Percentiles rank a stretch among this genome's conserved stretches.
These are phyloP conservation scores for Nelumbo lutea DNA, from an alignment of 164 flowering plant genomes.

Conservation along the genomic window DNA sequence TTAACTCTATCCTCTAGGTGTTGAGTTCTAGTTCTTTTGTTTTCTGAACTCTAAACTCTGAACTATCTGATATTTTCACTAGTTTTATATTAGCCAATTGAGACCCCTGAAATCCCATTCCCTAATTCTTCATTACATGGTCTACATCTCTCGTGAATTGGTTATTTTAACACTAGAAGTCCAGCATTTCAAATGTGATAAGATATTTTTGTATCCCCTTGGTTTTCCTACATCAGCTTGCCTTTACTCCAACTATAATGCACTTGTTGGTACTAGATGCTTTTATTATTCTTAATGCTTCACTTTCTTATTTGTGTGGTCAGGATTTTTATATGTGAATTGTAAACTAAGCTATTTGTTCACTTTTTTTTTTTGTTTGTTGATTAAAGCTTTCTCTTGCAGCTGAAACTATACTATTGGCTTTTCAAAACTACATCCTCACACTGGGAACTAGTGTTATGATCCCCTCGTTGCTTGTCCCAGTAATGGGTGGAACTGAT, in stretches of 20 bases:
- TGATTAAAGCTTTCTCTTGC: constrained; percentile 29
- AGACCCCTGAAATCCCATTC: too few species aligned
- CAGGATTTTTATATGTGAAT: not conserved
- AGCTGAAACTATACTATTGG: constrained; percentile 85
- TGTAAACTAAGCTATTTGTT: not conserved
- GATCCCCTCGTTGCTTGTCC: constrained; percentile 87
- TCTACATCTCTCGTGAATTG: not conserved
- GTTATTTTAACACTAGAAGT: not conserved
- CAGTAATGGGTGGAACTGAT: constrained; percentile 81
- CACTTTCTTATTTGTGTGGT: not conserved
- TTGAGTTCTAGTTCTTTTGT: too few species aligned
- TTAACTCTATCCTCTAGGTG: too few species aligned
- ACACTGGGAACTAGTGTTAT: constrained; percentile 91
- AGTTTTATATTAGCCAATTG: too few species aligned
- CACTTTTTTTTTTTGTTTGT: not conserved
- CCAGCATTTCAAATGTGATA: not conserved
- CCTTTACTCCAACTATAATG: too few species aligned
- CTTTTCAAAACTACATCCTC: constrained; percentile 93
- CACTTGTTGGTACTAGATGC: too few species aligned
- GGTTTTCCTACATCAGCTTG: not conserved
- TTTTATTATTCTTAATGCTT: not conserved
- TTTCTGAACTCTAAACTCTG: too few species aligned
- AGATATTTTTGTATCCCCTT: not conserved
- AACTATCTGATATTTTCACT: too few species aligned
- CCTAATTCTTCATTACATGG: too few species aligned